phyloP scores from a whole-genome alignment of 2,329 filamentous ascomycete genomes.

The Gliomastix tumulicola region DNA sequence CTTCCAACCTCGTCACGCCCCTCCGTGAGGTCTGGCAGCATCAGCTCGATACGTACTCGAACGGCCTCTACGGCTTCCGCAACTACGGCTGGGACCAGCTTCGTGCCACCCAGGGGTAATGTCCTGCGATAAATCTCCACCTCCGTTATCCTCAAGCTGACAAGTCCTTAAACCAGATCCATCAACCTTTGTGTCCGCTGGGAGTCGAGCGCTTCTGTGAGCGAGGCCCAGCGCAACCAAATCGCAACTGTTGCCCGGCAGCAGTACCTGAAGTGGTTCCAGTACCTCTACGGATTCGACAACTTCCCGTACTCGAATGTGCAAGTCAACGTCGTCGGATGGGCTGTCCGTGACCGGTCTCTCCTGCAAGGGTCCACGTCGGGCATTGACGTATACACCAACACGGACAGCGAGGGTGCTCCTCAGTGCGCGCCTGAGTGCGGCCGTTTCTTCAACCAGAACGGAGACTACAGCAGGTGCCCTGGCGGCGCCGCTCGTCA shows the following conservation, averaged over 20 bases:
- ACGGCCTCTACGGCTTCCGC: not conserved
- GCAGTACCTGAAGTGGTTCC: slow-evolving; percentile 31
- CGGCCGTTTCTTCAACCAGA: slow-evolving; percentile 2
- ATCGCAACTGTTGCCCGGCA: slow-evolving; percentile 23
- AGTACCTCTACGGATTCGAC: slow-evolving; percentile 33
- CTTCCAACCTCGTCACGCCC: not conserved
- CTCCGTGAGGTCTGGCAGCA: not conserved
- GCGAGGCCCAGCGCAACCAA: slow-evolving; percentile 26
- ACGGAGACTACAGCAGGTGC: slow-evolving; percentile 3
- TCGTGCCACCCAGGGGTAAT: not conserved
- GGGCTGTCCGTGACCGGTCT: slow-evolving; percentile 28
- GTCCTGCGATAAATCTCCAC: too few species aligned
- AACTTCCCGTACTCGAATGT: slow-evolving; percentile 32
- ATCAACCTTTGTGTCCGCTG: slow-evolving; percentile 31
- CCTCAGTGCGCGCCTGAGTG: slow-evolving; percentile 26
- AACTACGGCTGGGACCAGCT: not conserved
- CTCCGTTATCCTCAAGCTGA: too few species aligned
- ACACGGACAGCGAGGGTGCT: slow-evolving; percentile 26
- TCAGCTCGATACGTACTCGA: not conserved
- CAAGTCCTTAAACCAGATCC: too few species aligned
- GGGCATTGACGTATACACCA: slow-evolving; percentile 32
- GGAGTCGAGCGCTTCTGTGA: slow-evolving; percentile 28
- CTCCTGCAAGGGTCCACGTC: slow-evolving; percentile 27
- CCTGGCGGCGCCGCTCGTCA: slow-evolving; percentile 16
- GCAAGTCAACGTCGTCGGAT: slow-evolving; percentile 31